Evolutionary conservation across 768 basidiomycete species (phyloP).

Genomic region (Royoungia palumana): DNA sequence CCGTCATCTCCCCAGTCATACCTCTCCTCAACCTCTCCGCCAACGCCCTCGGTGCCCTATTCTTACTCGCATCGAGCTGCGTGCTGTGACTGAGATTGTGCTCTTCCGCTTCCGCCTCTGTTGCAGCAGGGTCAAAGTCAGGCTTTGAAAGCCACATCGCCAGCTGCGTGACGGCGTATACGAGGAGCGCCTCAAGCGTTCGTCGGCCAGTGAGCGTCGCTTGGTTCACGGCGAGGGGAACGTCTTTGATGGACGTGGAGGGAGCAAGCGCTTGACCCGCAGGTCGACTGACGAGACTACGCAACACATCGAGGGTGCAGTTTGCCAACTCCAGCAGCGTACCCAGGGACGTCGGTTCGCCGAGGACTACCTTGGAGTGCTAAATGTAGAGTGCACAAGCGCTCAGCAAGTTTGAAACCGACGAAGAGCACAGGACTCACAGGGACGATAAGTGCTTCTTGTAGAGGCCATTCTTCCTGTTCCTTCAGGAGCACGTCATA

Average conservation of each 20-base stretch:
- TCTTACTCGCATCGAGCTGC: constrained; percentile 30
- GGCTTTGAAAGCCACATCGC: constrained; percentile 76
- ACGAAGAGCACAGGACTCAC: constrained; percentile 41
- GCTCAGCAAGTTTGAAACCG: not conserved
- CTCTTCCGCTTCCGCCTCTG: constrained; percentile 48
- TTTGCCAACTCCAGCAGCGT: constrained; percentile 85
- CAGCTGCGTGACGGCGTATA: constrained; percentile 75
- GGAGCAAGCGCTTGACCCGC: constrained; percentile 51
- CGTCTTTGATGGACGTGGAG: constrained; percentile 26
- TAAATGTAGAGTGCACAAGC: constrained; percentile 26
- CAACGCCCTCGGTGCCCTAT: constrained; percentile 46
- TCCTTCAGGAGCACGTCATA: constrained; percentile 63
- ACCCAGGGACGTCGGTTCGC: constrained; percentile 81
- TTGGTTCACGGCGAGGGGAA: constrained; percentile 48
- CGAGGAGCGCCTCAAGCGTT: constrained; percentile 62
- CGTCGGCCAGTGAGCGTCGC: constrained; percentile 56
- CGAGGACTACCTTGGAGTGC: constrained; percentile 83
- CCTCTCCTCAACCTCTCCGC: constrained; percentile 68
- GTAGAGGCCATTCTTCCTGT: constrained; percentile 68
- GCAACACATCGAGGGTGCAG: constrained; percentile 69
- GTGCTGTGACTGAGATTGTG: constrained; percentile 10
- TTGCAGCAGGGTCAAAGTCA: constrained; percentile 49
- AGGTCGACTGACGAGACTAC: constrained; percentile 61
- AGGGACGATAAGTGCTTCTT: constrained; percentile 67
- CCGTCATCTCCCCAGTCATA: constrained; percentile 77